Evolutionary conservation across 2,329 filamentous ascomycete species (phyloP).

Genomic region (Sarocladiaceae sp.): DNA sequence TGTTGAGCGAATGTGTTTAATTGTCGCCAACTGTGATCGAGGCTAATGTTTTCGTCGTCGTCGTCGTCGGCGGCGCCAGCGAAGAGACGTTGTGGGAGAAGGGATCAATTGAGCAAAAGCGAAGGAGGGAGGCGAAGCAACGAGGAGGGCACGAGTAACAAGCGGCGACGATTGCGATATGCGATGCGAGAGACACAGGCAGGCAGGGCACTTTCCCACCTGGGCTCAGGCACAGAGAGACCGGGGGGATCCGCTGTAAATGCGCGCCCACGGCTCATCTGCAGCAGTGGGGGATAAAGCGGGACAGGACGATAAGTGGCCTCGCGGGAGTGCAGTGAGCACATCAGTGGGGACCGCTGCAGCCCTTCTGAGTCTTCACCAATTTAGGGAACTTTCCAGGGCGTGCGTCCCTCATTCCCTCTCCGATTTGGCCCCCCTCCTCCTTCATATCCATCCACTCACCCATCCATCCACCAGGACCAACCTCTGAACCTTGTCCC

Average conservation of each 20-base stretch:
- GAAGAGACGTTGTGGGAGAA: background rate
- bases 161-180: background rate
- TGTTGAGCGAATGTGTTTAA: background rate
- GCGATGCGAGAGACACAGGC: constrained; percentile 1
- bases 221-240: background rate
- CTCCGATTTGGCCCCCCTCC: background rate
- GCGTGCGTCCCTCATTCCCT: background rate
- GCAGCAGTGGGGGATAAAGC: background rate
- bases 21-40: no score
- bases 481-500: background rate
- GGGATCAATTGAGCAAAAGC: background rate
- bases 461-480: background rate
- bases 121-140: constrained; percentile 5
- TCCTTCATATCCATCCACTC: background rate
- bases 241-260: constrained; percentile 4
- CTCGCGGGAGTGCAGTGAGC: background rate
- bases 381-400: background rate
- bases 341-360: no score
- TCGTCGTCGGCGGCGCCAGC: constrained; percentile 1
- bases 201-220: background rate
- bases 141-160: no score
- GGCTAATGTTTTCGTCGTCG: background rate
- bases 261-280: constrained; percentile 1
- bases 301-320: background rate
- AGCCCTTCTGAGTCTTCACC: background rate